phyloP scores from a whole-genome alignment of 805 yeast genomes.

The Yamadazyma insecticola region DNA sequence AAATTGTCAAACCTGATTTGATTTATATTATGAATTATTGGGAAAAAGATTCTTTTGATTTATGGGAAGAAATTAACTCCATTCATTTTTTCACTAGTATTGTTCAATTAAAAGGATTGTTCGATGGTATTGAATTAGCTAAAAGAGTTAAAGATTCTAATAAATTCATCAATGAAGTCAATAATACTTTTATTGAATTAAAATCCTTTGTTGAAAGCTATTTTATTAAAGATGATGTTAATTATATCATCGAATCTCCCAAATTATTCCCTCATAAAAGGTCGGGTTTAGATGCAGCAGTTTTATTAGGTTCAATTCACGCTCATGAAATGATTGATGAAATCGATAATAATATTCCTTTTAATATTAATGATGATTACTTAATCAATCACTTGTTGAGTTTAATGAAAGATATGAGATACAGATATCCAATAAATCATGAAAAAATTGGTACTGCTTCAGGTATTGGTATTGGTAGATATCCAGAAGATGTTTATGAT shows the following conservation, averaged over 20 bases:
- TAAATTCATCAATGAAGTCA: conserved; percentile 24
- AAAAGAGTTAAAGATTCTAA: conserved; percentile 14
- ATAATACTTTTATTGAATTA: conserved; percentile 26
- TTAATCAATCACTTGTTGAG: conserved; percentile 61
- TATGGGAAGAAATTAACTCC: conserved; percentile 87
- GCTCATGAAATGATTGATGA: conserved; percentile 40
- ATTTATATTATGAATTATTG: conserved; percentile 58
- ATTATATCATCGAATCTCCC: conserved; percentile 71
- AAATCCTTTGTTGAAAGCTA: conserved; percentile 34
- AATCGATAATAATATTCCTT: conserved; percentile 48
- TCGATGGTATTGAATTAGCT: conserved; percentile 45
- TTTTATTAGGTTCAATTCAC: conserved; percentile 50
- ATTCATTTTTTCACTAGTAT: conserved; percentile 75
- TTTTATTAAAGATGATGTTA: conserved; percentile 13
- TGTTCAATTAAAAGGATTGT: conserved; percentile 66
- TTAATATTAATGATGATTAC: conserved; percentile 52
- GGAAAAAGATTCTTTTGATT: conserved; percentile 68
- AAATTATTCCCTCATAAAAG: conserved; percentile 38
- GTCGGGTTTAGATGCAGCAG: conserved; percentile 76
- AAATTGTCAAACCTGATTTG: conserved; percentile 66
- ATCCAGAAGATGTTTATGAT: conserved; percentile 88
- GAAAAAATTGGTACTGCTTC: conserved; percentile 31
- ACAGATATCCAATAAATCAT: conserved; percentile 74
- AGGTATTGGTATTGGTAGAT: conserved; percentile 83
- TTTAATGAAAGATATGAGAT: conserved; percentile 63